These are phyloP conservation scores for Paramecium sexaurelia DNA, from an alignment of 73 alveolate species.

Conservation along the genomic window DNA sequence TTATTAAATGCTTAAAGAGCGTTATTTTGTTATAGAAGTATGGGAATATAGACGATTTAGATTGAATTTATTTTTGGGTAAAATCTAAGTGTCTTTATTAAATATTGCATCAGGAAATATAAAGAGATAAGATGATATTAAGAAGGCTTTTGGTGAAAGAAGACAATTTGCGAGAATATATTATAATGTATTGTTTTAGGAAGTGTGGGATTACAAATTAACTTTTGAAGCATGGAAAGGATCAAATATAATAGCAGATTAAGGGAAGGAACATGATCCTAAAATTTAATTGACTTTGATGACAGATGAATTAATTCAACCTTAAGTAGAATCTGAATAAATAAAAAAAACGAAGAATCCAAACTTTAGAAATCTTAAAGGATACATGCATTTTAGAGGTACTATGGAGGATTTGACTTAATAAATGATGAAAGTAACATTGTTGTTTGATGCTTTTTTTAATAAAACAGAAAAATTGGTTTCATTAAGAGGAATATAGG, in stretches of 20 bases:
- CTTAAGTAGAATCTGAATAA: slow-evolving; percentile 40
- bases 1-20: slow-evolving; percentile 53
- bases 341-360: slow-evolving; percentile 45
- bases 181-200: slow-evolving; percentile 56
- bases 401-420: slow-evolving; percentile 66
- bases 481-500: slow-evolving; percentile 28
- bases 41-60: slow-evolving; percentile 64
- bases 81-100: slow-evolving; percentile 8
- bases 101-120: slow-evolving; percentile 60
- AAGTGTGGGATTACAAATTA: slow-evolving; percentile 66
- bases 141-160: slow-evolving; percentile 58
- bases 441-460: not conserved
- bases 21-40: slow-evolving; percentile 61
- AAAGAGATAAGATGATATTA: slow-evolving; percentile 51
- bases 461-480: not conserved
- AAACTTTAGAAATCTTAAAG: slow-evolving; percentile 38
- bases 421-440: slow-evolving; percentile 48
- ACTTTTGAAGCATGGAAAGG: slow-evolving; percentile 69
- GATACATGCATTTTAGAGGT: slow-evolving; percentile 69
- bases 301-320: slow-evolving; percentile 54
- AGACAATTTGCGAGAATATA: slow-evolving; percentile 57
- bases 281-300: slow-evolving; percentile 46
- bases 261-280: slow-evolving; percentile 48
- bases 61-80: slow-evolving; percentile 54
- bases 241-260: slow-evolving; percentile 55